phyloP scores from a whole-genome alignment of 371 early-diverging fungal species.

The Zopfochytrium polystomum region DNA sequence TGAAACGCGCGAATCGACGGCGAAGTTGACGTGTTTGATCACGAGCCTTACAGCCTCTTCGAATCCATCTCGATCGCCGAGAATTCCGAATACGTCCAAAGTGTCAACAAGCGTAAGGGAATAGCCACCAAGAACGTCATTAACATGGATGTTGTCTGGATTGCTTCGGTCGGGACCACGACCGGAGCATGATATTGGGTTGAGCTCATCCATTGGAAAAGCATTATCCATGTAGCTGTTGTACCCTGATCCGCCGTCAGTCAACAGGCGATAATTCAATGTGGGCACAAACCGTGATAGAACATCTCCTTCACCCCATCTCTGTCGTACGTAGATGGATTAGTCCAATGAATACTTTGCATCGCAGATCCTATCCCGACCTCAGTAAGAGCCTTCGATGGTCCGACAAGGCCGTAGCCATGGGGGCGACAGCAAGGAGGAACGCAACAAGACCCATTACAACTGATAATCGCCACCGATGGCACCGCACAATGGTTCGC shows the following conservation, averaged over 20 bases:
- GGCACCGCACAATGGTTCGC: too few species aligned
- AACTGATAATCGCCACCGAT: too few species aligned
- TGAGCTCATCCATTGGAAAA: constrained; percentile 90
- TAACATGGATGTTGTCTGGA: constrained; percentile 63
- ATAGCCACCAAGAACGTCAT: constrained; percentile 91
- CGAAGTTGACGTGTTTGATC: constrained; percentile 60
- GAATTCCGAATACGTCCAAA: constrained; percentile 77
- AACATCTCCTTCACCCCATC: constrained; percentile 63
- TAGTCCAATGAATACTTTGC: too few species aligned
- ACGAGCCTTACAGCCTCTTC: constrained; percentile 67
- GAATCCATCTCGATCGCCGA: constrained; percentile 70
- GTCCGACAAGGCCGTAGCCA: too few species aligned
- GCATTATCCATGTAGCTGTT: constrained; percentile 79
- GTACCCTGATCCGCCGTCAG: constrained; percentile 37
- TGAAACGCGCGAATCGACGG: constrained; percentile 82
- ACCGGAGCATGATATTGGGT: constrained; percentile 80
- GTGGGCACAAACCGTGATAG: constrained; percentile 58
- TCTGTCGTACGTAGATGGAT: too few species aligned
- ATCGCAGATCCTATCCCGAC: too few species aligned
- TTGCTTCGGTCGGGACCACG: constrained; percentile 70
- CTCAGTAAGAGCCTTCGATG: too few species aligned
- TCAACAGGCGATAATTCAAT: not conserved
- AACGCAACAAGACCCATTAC: too few species aligned
- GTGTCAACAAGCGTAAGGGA: constrained; percentile 87
- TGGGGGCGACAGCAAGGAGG: too few species aligned